Percentiles rank a stretch among this genome's conserved stretches.
Evolutionary conservation across 306 rosid genomes (phyloP).

Genomic region (Vachellia collinsii): DNA sequence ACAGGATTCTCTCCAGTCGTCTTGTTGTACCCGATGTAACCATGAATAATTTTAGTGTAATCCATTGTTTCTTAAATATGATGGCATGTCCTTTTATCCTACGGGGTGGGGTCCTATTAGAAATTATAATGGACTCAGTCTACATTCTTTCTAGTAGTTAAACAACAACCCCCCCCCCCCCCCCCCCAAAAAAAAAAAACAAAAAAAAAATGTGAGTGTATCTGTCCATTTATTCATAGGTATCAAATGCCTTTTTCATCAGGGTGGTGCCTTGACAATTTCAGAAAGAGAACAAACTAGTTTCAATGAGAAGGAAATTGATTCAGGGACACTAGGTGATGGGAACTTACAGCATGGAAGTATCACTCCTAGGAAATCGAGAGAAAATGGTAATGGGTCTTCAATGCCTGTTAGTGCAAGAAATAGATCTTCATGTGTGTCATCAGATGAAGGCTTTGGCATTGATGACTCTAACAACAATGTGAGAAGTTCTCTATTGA

Average conservation of each 20-base stretch:
- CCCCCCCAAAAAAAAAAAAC: too few relatives aligned
- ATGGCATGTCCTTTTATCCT: constrained; percentile 9
- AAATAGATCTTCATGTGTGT: constrained; percentile 26
- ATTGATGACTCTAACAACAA: constrained; percentile 20
- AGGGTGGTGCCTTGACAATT: constrained; percentile 25
- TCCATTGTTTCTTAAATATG: not conserved
- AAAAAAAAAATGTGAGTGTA: too few relatives aligned
- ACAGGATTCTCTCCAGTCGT: not conserved
- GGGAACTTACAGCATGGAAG: not conserved
- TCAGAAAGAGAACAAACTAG: constrained; percentile 14
- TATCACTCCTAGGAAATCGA: not conserved
- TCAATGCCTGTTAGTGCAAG: constrained; percentile 15
- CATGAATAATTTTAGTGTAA: not conserved
- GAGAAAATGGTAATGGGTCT: constrained; percentile 18
- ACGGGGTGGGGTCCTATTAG: constrained; percentile 5
- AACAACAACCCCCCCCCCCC: too few relatives aligned
- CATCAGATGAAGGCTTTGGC: constrained; percentile 30
- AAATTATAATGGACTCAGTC: not conserved
- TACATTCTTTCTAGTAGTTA: not conserved
- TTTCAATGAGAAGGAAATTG: constrained; percentile 16
- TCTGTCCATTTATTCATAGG: not conserved
- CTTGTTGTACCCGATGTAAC: constrained; percentile 33
- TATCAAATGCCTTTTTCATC: constrained; percentile 25
- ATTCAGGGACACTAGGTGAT: constrained; percentile 5
- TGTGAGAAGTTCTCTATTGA: constrained; percentile 16